These are phyloP conservation scores for Gossypium sturtianum DNA, from an alignment of 345 rosid species.

Conservation along the genomic window DNA sequence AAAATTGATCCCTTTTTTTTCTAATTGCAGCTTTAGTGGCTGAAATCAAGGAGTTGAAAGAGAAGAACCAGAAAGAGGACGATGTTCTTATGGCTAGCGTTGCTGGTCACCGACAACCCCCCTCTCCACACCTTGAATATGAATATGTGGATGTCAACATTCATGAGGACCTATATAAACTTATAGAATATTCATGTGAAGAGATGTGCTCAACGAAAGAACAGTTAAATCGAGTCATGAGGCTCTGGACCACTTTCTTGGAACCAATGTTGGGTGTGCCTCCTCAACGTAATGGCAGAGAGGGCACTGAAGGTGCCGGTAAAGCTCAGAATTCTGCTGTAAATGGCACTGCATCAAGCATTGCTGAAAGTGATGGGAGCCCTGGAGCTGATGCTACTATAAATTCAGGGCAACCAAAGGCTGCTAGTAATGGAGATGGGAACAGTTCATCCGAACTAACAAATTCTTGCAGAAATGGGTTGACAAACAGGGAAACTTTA, in stretches of 20 bases:
- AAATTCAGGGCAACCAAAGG: conserved; percentile 24
- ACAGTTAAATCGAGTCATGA: conserved; percentile 72
- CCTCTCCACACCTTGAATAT: conserved; percentile 57
- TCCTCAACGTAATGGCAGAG: conserved; percentile 34
- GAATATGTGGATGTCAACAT: conserved; percentile 56
- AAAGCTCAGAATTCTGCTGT: conserved; percentile 27
- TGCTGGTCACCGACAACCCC: conserved; percentile 70
- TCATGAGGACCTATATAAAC: conserved; percentile 81
- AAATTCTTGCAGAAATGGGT: conserved; percentile 31
- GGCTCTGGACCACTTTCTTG: conserved; percentile 81
- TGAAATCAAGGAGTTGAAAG: conserved; percentile 90
- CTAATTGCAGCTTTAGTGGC: conserved; percentile 62
- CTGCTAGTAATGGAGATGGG: conserved; percentile 35
- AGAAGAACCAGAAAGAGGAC: conserved; percentile 73
- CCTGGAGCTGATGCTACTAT: conserved; percentile 27
- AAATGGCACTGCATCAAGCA: conserved; percentile 34
- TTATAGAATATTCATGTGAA: conserved; percentile 88
- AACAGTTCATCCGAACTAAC: conserved; percentile 35
- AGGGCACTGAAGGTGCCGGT: conserved; percentile 39
- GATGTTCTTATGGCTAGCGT: conserved; percentile 67
- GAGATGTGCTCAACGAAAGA: conserved; percentile 94
- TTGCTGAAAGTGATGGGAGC: conserved; percentile 48
- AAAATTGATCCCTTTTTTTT: background rate
- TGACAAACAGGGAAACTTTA: conserved; percentile 45
- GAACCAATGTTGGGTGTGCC: conserved; percentile 80